Conservation (phyloP, 257 asterid genomes). For the Solanum lycopersicoides region DNA sequence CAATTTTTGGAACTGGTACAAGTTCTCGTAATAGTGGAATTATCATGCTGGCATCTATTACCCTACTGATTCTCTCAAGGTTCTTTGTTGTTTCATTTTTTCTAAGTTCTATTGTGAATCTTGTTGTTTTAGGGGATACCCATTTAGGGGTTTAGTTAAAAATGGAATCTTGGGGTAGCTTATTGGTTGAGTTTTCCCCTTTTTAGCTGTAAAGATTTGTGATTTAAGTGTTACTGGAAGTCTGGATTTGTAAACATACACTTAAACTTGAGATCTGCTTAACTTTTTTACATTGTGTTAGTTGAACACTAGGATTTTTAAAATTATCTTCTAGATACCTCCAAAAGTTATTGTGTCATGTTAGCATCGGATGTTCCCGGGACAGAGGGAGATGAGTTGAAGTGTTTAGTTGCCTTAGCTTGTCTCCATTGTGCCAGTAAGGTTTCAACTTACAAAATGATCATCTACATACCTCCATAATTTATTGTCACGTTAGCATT, state of each 20-base stretch:
- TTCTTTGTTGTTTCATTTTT: background rate
- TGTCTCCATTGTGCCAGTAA: background rate
- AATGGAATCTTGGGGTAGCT: background rate
- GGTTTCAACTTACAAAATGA: background rate
- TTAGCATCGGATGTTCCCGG: background rate
- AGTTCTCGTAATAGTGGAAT: constrained; percentile 93
- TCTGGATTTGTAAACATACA: background rate
- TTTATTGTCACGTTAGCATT: background rate
- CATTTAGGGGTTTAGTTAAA: background rate
- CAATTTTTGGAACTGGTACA: constrained; percentile 69
- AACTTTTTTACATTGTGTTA: background rate
- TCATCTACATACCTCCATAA: background rate
- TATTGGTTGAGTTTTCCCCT: background rate
- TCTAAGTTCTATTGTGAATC: background rate
- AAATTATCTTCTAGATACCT: background rate
- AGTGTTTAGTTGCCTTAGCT: background rate
- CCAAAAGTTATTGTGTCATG: background rate
- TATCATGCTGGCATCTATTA: constrained; percentile 86
- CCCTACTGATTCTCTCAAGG: constrained; percentile 73
- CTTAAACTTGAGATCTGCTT: background rate
- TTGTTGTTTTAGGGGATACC: background rate
- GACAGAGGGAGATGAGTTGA: background rate
- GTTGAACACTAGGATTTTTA: background rate
- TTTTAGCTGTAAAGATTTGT: background rate
- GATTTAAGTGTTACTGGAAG: background rate